These are phyloP conservation scores for Mycena rebaudengoi DNA, from an alignment of 768 basidiomycete species.

Conservation along the genomic window DNA sequence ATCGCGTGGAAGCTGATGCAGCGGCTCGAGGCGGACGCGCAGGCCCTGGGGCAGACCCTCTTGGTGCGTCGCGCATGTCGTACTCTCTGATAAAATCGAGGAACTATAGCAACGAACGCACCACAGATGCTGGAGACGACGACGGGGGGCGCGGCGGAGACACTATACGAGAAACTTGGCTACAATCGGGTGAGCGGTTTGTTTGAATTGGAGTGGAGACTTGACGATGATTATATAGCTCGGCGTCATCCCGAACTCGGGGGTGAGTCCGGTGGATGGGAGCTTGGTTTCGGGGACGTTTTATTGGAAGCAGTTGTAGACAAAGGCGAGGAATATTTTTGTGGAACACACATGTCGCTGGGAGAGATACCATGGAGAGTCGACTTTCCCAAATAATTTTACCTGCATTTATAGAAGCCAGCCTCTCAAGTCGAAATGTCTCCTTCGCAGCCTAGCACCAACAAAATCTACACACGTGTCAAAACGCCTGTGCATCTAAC, in stretches of 20 bases:
- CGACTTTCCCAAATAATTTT: too few species aligned
- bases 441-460: too few species aligned
- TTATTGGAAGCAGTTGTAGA: constrained; percentile 22
- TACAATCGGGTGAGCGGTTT: constrained; percentile 17
- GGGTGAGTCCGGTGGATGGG: not conserved
- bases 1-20: constrained; percentile 15
- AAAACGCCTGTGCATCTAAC: not conserved
- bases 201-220: not conserved
- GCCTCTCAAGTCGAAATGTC: too few species aligned
- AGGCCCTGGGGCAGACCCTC: constrained; percentile 5
- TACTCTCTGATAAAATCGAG: not conserved
- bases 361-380: too few species aligned
- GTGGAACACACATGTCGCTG: too few species aligned
- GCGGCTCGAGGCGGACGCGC: constrained; percentile 14
- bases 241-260: constrained; percentile 15
- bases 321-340: too few species aligned
- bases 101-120: too few species aligned
- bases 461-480: constrained; percentile 41
- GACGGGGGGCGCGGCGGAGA: constrained; percentile 14
- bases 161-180: constrained; percentile 13
- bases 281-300: constrained; percentile 11
- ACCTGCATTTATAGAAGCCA: too few species aligned
- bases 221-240: not conserved
- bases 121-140: constrained; percentile 10
- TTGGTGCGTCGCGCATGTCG: constrained; percentile 1